A percentile compares a stretch with the other conserved stretches of the same genome.
phyloP scores from a whole-genome alignment of 331 rosid genomes.

The Phaseolus coccineus region DNA sequence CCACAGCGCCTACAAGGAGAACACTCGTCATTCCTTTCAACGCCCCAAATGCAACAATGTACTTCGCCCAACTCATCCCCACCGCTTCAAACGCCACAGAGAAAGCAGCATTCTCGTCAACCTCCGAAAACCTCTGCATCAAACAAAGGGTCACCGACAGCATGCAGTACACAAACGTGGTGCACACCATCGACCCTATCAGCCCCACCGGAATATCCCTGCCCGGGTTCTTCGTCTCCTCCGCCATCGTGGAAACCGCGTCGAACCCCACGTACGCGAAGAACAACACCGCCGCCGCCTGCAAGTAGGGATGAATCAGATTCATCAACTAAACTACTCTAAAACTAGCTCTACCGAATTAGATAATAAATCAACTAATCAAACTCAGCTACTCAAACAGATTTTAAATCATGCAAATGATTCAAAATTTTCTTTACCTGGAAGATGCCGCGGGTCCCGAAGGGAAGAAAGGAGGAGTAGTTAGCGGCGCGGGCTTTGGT shows the following conservation, averaged over 20 bases:
- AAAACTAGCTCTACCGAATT: no score
- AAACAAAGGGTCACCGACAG: constrained; percentile 57
- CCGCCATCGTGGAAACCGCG: constrained; percentile 61
- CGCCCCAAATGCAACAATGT: constrained; percentile 65
- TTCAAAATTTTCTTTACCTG: background rate
- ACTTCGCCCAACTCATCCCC: constrained; percentile 68
- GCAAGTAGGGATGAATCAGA: no score
- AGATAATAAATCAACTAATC: no score
- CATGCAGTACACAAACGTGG: constrained; percentile 48
- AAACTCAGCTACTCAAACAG: no score
- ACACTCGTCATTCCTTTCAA: constrained; percentile 62
- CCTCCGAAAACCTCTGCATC: constrained; percentile 53
- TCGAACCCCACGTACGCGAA: constrained; percentile 66
- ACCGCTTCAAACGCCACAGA: constrained; percentile 54
- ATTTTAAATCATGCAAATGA: no score
- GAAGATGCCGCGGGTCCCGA: constrained; percentile 50
- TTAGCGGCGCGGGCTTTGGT: constrained; percentile 49
- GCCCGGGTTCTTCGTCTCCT: constrained; percentile 59
- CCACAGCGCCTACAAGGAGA: constrained; percentile 59
- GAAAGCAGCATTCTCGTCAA: constrained; percentile 59
- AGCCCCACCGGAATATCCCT: constrained; percentile 63
- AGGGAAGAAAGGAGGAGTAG: constrained; percentile 48
- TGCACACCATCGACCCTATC: constrained; percentile 54
- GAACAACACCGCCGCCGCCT: constrained; percentile 56
- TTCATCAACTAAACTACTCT: no score